Base-by-base conservation (phyloP, 2,329 filamentous ascomycete genomes). In the Dendryphion nanum region DNA sequence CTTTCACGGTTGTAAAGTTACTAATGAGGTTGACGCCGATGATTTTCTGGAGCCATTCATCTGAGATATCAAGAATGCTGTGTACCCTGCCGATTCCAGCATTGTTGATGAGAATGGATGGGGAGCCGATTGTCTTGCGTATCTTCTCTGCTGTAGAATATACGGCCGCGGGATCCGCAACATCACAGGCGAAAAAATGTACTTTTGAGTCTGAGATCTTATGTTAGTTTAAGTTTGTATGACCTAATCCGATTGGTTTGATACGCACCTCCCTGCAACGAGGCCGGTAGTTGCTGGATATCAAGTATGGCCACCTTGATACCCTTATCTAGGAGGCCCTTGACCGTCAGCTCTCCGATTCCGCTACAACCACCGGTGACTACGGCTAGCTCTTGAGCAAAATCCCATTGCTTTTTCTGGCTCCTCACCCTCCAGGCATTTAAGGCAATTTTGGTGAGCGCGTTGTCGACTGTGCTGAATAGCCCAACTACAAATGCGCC, bases 351-450 rank as follows among this genome's bases (percentile, higher is more conserved):
- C 31, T 50, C 45, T n/a, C 64, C 64, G 37, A 67, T 63, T 5
- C 63, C 64, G 33, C 54, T 56, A 36, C 60, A 62, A 2, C 64
- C 64, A 7, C 64, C 64, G 2, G 63, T 67, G 2, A 67, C 48
- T 19, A 66, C 61, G 2, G 59, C 62, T 8, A 67, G 42, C 34
- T 67, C 64, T 5, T 48, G 26, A 4, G 43, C 48, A 56, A 54
- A 65, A 3, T 51, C 47, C 63, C 63, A 66, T 8, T 50, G 48
- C 33, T 59, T 53, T 42, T 61, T 63, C 40, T 64, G 57, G 5
- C 59, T 60, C 33, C 47, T 51, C 8, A 66, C 34, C 10, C 63
- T 59, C 54, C 66, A 72, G 30, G 65, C 61, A 55, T 73, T 65
- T 17, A 64, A 46, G 15, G 63, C 62, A 10, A 61, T 36, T 6